phyloP scores from a whole-genome alignment of 805 yeast genomes.

The Yamadazyma olivae region DNA sequence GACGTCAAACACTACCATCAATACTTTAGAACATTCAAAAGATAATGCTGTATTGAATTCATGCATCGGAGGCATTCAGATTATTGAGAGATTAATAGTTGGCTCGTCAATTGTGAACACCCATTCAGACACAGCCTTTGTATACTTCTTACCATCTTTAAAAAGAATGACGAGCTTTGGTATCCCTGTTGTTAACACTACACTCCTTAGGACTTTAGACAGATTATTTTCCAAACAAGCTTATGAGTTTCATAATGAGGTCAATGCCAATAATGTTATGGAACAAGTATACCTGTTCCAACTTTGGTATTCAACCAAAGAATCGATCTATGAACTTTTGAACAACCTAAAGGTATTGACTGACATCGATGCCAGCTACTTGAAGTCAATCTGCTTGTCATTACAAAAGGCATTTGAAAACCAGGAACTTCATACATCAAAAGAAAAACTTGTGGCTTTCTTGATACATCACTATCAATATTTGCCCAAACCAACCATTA shows the following conservation, averaged over 20 bases:
- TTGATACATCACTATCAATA: constrained; percentile 34
- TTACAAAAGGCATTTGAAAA: constrained; percentile 28
- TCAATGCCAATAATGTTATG: constrained; percentile 9
- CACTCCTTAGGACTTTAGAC: constrained; percentile 38
- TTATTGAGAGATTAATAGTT: constrained; percentile 26
- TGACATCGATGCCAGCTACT: constrained; percentile 27
- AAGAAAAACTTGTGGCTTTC: constrained; percentile 39
- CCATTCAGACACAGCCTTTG: constrained; percentile 15
- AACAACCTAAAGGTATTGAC: constrained; percentile 19
- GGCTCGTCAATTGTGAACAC: constrained; percentile 18
- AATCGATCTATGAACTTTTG: constrained; percentile 41
- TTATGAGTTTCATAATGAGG: constrained; percentile 12
- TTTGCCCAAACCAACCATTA: constrained; percentile 35
- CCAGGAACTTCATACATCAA: constrained; percentile 40
- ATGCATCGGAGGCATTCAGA: constrained; percentile 38
- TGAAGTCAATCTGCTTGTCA: constrained; percentile 33
- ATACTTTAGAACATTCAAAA: constrained; percentile 2
- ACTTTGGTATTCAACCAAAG: constrained; percentile 37
- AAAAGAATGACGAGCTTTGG: constrained; percentile 29
- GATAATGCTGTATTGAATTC: constrained; percentile 17
- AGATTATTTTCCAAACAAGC: constrained; percentile 32
- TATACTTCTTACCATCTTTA: constrained; percentile 29
- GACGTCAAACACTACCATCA: constrained; percentile 9
- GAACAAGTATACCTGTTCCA: constrained; percentile 32
- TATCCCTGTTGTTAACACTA: constrained; percentile 36